These are phyloP conservation scores for Clonostachys chloroleuca DNA, from an alignment of 2,329 filamentous ascomycete species.

Conservation along the genomic window DNA sequence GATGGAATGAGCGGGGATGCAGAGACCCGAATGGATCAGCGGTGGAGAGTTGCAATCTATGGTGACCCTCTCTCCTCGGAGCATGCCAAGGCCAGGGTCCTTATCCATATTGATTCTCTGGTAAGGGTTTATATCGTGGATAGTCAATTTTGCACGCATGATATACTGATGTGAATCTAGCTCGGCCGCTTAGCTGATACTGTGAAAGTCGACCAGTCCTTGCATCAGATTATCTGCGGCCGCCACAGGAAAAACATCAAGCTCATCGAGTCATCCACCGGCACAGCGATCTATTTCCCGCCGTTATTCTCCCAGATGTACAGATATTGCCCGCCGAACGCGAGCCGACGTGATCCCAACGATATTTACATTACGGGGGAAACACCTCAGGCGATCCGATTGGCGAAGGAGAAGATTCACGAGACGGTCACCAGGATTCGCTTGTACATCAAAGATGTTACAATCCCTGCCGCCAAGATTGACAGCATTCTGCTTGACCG, in stretches of 20 bases:
- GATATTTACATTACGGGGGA: constrained; percentile 96
- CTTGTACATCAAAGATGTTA: constrained; percentile 86
- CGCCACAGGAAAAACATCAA: constrained; percentile 97
- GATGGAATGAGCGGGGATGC: constrained; percentile 72
- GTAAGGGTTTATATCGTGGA: constrained; percentile 35
- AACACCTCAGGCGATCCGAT: constrained; percentile 74
- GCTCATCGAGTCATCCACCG: constrained; percentile 89
- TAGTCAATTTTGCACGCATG: not conserved
- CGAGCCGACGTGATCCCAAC: constrained; percentile 75
- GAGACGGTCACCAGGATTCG: constrained; percentile 79
- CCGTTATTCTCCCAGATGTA: constrained; percentile 90
- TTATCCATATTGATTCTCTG: constrained; percentile 96
- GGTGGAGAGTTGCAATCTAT: constrained; percentile 90
- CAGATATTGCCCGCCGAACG: constrained; percentile 80
- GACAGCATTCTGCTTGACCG: constrained; percentile 89
- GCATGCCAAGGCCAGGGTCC: constrained; percentile 90
- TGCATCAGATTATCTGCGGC: constrained; percentile 90
- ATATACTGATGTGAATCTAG: constrained; percentile 27
- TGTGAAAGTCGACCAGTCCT: constrained; percentile 76
- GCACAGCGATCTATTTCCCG: constrained; percentile 97
- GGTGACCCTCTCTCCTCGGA: constrained; percentile 93
- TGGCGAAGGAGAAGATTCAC: constrained; percentile 87
- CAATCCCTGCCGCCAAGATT: constrained; percentile 86
- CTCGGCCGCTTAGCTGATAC: constrained; percentile 72
- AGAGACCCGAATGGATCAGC: constrained; percentile 81